Base-by-base conservation (phyloP, 2,329 filamentous ascomycete species). In the Cyphellophora attinorum region DNA sequence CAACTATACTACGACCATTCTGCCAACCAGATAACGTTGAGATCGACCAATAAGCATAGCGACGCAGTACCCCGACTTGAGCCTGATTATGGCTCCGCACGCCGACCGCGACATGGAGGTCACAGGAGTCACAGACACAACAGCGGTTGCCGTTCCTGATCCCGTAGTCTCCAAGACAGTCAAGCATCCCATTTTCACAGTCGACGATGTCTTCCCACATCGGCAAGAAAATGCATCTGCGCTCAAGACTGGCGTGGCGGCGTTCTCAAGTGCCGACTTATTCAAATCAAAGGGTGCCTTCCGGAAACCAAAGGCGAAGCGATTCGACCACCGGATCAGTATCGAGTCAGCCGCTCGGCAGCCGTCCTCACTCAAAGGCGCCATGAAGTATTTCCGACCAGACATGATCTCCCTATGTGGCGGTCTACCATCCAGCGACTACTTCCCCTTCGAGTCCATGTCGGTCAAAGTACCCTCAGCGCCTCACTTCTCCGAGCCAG, bases 351-450 rank as follows among this genome's bases (percentile, higher is more conserved):
- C 68, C 38, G 56, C 70, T 17, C 56, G 65, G 39, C 55, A 61
- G 57, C 78, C 70, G 19, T 84, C 74, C 44, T 79, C 79, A n/a
- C 66, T 96, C 41, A 96, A 96, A 60, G 70, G 72, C 41, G 86
- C 88, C 4, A 88, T 88, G 29, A 74, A 72, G 37, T 81, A 79
- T 55, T 72, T 96, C 34, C 84, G 71, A 25, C 85, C 86, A 1
- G 86, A 67, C 53, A 57, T 95, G 39, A 91, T 98, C 53, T 94
- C 86, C 2, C 77, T 98, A 2, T 91, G 91, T 36, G 91, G 91
- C 33, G 91, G 91, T 3, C 66, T 98, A 13, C 91, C 14, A 41
- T 30, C 12, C 11, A 75, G 83, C 40, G 79, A 89, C 56, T 85
- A 93, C 60, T 98, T 98, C 53, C 91, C 91, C n/a, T 79, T 96